Percentiles rank a stretch among this genome's conserved stretches.
phyloP scores from a whole-genome alignment of 2,329 filamentous ascomycete species.

The Penicillium fuscoglaucum region DNA sequence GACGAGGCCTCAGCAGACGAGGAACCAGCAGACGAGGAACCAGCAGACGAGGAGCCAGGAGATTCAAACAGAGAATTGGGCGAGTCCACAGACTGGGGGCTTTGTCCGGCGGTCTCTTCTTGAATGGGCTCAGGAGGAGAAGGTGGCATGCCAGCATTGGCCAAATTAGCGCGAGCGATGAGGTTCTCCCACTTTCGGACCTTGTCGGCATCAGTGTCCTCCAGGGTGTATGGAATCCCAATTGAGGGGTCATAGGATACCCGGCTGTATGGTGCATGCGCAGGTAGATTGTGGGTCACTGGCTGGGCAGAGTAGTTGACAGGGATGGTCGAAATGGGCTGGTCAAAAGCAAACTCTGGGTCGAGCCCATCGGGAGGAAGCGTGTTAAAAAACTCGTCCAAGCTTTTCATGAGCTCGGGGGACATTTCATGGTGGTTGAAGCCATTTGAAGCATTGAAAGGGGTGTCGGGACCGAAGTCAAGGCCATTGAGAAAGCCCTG shows the following conservation, averaged over 20 bases:
- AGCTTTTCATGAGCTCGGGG: not conserved
- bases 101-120: not conserved
- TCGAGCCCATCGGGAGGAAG: not conserved
- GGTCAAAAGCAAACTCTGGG: not conserved
- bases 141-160: not conserved
- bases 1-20: not conserved
- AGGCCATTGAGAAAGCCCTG: not conserved
- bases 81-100: not conserved
- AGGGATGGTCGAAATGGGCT: not conserved
- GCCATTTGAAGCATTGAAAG: not conserved
- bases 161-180: not conserved
- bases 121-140: not conserved
- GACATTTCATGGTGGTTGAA: not conserved
- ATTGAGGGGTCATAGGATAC: not conserved
- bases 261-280: not conserved
- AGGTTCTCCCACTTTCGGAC: not conserved
- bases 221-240: not conserved
- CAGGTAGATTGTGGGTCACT: not conserved
- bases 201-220: not conserved
- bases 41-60: not conserved
- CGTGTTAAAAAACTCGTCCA: not conserved
- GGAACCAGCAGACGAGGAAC: not conserved
- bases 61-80: not conserved
- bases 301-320: not conserved
- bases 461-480: not conserved